phyloP scores from a whole-genome alignment of 2,329 filamentous ascomycete genomes.

The Xylariaceae sp. region DNA sequence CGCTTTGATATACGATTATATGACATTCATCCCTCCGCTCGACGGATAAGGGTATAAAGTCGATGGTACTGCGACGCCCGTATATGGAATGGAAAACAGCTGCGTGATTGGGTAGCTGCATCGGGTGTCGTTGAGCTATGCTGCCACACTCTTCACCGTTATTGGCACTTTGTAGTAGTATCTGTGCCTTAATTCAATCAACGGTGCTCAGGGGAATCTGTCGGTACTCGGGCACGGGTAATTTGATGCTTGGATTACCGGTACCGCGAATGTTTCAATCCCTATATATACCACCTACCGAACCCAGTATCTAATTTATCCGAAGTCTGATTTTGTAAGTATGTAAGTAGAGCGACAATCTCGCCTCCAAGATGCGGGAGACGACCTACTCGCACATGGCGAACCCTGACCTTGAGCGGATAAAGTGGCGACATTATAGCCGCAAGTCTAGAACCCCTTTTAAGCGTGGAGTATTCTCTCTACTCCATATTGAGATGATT shows the following conservation, averaged over 20 bases:
- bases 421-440: constrained; percentile 13
- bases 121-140: neutral
- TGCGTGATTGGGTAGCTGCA: neutral
- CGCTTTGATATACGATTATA: neutral
- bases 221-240: neutral
- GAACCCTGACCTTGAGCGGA: constrained; percentile 6
- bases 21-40: neutral
- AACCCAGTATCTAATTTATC: neutral
- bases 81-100: neutral
- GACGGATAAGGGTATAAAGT: neutral
- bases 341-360: neutral
- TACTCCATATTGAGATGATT: neutral
- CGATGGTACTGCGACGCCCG: neutral
- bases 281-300: neutral
- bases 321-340: neutral
- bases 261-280: too few species aligned
- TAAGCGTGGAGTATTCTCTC: neutral
- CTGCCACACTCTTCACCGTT: neutral
- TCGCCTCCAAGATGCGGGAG: neutral
- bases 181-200: neutral
- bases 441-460: neutral
- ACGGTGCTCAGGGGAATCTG: too few species aligned
- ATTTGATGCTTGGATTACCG: too few species aligned
- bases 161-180: neutral
- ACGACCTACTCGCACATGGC: too few species aligned